phyloP scores from a whole-genome alignment of 352 stramenopile genomes.

The Globisporangium paroecandrum region DNA sequence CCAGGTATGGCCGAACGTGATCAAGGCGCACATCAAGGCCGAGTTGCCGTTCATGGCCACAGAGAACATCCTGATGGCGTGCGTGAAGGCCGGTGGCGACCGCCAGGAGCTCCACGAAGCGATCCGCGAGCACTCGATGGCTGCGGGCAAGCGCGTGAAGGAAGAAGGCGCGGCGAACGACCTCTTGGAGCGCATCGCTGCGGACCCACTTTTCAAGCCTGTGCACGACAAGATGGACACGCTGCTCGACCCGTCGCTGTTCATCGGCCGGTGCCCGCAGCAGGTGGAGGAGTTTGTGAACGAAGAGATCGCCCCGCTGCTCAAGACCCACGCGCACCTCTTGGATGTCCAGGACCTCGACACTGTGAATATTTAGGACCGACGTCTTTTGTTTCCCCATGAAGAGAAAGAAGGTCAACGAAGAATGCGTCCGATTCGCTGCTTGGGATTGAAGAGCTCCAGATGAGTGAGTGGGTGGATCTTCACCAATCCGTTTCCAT shows the following conservation, averaged over 20 bases:
- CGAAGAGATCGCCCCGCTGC: constrained; percentile 93
- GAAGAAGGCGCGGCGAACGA: constrained; percentile 97
- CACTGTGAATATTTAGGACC: constrained; percentile 94
- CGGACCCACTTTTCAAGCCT: constrained; percentile 91
- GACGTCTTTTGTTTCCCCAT: not conserved
- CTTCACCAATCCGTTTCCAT: not conserved
- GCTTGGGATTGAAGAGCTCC: not conserved
- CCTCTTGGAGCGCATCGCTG: constrained; percentile 95
- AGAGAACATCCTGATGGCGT: constrained; percentile 99
- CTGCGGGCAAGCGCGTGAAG: constrained; percentile 96
- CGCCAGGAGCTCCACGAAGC: constrained; percentile 97
- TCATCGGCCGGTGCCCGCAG: constrained; percentile 96
- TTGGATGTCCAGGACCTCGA: constrained; percentile 92
- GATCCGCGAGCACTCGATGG: constrained; percentile 99
- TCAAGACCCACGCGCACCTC: constrained; percentile 87
- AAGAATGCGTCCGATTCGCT: not conserved
- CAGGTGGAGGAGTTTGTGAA: constrained; percentile 95
- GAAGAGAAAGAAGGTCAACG: not conserved
- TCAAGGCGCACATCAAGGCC: constrained; percentile 96
- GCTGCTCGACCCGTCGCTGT: constrained; percentile 96
- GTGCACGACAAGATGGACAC: constrained; percentile 95
- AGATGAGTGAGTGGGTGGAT: no score
- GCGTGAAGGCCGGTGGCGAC: constrained; percentile 97
- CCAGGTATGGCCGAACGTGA: constrained; percentile 94
- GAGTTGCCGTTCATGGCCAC: constrained; percentile 99